A percentile compares a stretch with the other conserved stretches of the same genome.
phyloP scores from a whole-genome alignment of 108 stramenopile species.

The Cyclotella choctawhatcheeana region DNA sequence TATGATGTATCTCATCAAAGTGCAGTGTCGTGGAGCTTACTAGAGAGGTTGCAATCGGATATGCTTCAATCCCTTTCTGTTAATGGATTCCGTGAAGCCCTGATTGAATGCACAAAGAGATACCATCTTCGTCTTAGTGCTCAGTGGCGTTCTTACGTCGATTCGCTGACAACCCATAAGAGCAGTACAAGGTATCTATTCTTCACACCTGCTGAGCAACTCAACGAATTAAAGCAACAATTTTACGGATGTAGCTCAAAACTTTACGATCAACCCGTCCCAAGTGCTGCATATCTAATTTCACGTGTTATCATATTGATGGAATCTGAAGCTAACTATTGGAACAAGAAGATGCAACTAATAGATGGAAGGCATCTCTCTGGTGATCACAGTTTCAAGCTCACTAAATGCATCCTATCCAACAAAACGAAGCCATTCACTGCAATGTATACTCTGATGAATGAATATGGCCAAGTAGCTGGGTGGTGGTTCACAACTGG shows the following conservation, averaged over 20 bases:
- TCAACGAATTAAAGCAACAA: neutral
- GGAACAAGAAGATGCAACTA: conserved; percentile 1
- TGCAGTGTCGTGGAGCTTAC: conserved; percentile 1
- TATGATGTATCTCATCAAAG: neutral
- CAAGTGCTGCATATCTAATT: neutral
- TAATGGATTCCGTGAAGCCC: neutral
- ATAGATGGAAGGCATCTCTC: conserved; percentile 17
- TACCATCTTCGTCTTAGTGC: neutral
- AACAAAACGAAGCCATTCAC: conserved; percentile 9
- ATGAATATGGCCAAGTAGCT: conserved; percentile 20
- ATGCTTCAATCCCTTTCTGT: neutral
- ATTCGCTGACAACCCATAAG: neutral
- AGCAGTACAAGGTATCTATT: neutral
- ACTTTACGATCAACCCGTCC: neutral
- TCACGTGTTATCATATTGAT: neutral
- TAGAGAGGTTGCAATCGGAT: neutral
- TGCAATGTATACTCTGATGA: conserved; percentile 15
- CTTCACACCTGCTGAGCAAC: neutral
- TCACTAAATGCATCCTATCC: conserved; percentile 5
- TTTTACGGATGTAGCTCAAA: neutral
- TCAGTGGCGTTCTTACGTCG: conserved; percentile 5
- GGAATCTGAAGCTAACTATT: neutral
- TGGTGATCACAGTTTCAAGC: conserved; percentile 24
- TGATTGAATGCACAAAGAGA: neutral
- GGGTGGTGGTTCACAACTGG: conserved; percentile 25